A percentile compares a stretch with the other conserved stretches of the same genome.
Evolutionary conservation across 2,329 filamentous ascomycete species (phyloP).

Genomic region (Botrytis sinoallii): DNA sequence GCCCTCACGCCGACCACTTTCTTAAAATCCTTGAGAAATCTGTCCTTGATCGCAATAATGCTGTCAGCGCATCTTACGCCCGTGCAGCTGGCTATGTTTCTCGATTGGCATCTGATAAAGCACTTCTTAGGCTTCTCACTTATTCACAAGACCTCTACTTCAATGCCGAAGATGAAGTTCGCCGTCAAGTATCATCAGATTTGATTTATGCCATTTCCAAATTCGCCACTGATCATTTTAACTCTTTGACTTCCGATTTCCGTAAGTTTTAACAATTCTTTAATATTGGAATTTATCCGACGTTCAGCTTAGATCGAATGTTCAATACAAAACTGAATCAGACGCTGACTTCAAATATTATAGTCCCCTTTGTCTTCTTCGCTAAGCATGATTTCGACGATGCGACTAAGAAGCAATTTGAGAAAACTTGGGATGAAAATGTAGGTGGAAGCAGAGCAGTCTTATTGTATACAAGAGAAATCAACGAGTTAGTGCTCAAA

Average conservation of each 20-base stretch:
- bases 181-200: slow-evolving; percentile 74
- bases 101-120: slow-evolving; percentile 51
- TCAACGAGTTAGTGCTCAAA: slow-evolving; percentile 63
- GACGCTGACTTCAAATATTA: neutral
- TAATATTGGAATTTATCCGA: too few species aligned
- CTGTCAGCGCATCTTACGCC: slow-evolving; percentile 86
- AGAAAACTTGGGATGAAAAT: slow-evolving; percentile 85
- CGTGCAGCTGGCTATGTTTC: slow-evolving; percentile 82
- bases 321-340: neutral
- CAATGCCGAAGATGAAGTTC: slow-evolving; percentile 70
- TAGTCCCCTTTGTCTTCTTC: slow-evolving; percentile 83
- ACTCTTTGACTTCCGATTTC: slow-evolving; percentile 67
- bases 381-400: slow-evolving; percentile 82
- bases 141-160: slow-evolving; percentile 72
- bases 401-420: slow-evolving; percentile 74
- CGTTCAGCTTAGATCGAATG: neutral
- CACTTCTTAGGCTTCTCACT: slow-evolving; percentile 50
- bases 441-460: slow-evolving; percentile 82
- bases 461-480: slow-evolving; percentile 79
- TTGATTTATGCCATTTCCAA: slow-evolving; percentile 81
- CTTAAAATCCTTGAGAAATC: slow-evolving; percentile 76
- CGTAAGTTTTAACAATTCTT: neutral
- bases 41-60: slow-evolving; percentile 87
- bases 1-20: slow-evolving; percentile 71
- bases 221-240: slow-evolving; percentile 84